Evolutionary conservation across 768 basidiomycete genomes (phyloP), one percentile per base, ranked within the genome.

Genomic region (Suillus plorans): DNA sequence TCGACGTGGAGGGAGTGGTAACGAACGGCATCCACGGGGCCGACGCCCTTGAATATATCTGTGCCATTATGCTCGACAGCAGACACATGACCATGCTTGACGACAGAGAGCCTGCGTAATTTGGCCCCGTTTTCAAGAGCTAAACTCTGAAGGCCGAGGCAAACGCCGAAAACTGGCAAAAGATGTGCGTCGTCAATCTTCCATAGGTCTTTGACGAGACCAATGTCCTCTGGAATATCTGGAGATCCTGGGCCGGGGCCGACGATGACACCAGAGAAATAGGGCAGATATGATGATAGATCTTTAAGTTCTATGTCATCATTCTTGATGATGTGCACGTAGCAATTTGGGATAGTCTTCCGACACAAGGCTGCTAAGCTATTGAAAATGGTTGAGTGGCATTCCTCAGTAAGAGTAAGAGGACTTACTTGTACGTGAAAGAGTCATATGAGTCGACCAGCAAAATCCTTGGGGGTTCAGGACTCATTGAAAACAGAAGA

Each of bases 401-500:
- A 58, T 36, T 39, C 66, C 14, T 18, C 37, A 13, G 36, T 47
- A 65, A 22, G 5, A 28, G 14, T 41, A 52, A 8, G 37, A 49
- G 2, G n/a, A 81, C 89, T 64, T 63, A 92, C 92, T 94, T 94
- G 85, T 85, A 85, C n/a, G 92, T 91, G 76, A 94, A 94, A 2
- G 92, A 93, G 74, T 94, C 92, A 68, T 94, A 92, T 0, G 92
- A 94, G 73, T 93, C 92, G 37, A 94, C 81, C 55, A 94, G 80
- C 37, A 94, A 80, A 56, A 94, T 79, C 61, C 84, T 81, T 53
- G 86, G 86, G 20, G 68, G 63, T 20, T 60, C 70, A 45, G 65
- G 50, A 47, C 70, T 65, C 76, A 80, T 77, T 62, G 66, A 57
- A 36, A 65, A 56, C 65, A 63, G 64, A 18, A 4, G 22, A 14